Evolutionary conservation across 2,329 filamentous ascomycete genomes (phyloP).

Genomic region (Epichloe sylvatica): DNA sequence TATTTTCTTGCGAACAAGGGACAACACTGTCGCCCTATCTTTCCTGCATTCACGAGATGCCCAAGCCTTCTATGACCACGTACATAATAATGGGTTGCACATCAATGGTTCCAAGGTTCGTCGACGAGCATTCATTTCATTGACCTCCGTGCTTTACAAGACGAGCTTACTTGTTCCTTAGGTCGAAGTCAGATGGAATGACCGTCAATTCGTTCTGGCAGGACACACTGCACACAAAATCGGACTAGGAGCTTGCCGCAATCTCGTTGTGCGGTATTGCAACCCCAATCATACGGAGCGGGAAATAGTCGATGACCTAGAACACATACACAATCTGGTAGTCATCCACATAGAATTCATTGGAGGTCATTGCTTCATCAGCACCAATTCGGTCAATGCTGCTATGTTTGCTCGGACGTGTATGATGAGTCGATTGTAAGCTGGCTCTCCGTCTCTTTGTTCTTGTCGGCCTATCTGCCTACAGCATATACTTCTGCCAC

Average conservation of each 20-base stretch:
- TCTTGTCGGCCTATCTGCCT: background rate
- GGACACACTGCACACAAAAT: slow-evolving; percentile 52
- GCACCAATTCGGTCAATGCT: slow-evolving; percentile 63
- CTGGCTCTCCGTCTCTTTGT: slow-evolving; percentile 3
- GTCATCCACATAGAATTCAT: slow-evolving; percentile 51
- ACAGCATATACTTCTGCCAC: background rate
- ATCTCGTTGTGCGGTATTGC: slow-evolving; percentile 53
- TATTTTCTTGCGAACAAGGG: slow-evolving; percentile 45
- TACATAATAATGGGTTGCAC: slow-evolving; percentile 52
- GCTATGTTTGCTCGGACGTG: slow-evolving; percentile 64
- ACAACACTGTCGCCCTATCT: slow-evolving; percentile 51
- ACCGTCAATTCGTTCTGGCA: slow-evolving; percentile 54
- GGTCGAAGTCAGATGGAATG: slow-evolving; percentile 56
- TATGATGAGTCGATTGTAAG: slow-evolving; percentile 52
- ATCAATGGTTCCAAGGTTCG: slow-evolving; percentile 48
- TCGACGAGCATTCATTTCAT: background rate
- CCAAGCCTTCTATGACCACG: slow-evolving; percentile 49
- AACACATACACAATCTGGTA: slow-evolving; percentile 69
- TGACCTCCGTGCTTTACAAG: background rate
- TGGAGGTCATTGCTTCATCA: slow-evolving; percentile 49
- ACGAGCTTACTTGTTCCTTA: slow-evolving; percentile 18
- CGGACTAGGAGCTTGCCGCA: slow-evolving; percentile 53
- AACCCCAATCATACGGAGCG: slow-evolving; percentile 45
- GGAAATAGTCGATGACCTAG: slow-evolving; percentile 55
- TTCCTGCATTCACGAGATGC: slow-evolving; percentile 53